A percentile compares a stretch with the other conserved stretches of the same genome.
Conservation (phyloP, 1,284 basidiomycete species). For the Microbotryum silenes-acaulis region DNA sequence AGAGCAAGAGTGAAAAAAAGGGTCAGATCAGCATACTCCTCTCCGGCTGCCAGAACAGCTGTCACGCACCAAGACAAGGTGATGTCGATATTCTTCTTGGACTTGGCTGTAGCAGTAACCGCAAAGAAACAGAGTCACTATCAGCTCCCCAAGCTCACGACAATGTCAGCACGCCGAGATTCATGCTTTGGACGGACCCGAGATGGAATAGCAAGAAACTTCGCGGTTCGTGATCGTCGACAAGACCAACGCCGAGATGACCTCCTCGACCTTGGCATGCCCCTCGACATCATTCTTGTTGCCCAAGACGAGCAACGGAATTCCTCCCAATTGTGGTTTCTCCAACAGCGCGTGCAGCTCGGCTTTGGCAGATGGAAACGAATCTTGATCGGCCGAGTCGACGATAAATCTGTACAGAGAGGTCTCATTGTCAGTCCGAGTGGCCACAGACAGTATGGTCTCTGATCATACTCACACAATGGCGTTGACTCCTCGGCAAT, state of each 20-base stretch:
- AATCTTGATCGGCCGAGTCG: conserved; percentile 72
- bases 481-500: conserved; percentile 88
- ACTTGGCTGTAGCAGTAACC: conserved; percentile 56
- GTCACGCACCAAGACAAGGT: conserved; percentile 45
- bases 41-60: neutral
- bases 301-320: conserved; percentile 84
- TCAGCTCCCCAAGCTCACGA: conserved; percentile 1
- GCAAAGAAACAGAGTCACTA: conserved; percentile 2
- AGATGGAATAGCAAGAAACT: conserved; percentile 28
- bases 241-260: conserved; percentile 70
- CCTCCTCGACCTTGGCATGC: conserved; percentile 73
- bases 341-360: conserved; percentile 76
- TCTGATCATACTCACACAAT: conserved; percentile 61
- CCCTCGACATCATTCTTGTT: conserved; percentile 89
- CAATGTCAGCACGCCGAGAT: conserved; percentile 48
- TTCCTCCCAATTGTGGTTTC: conserved; percentile 62
- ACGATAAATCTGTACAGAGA: conserved; percentile 66
- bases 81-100: conserved; percentile 72
- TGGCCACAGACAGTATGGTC: no score
- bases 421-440: neutral
- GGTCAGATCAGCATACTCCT: neutral
- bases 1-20: neutral
- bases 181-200: neutral
- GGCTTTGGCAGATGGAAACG: conserved; percentile 76
- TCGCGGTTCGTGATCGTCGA: conserved; percentile 17